Evolutionary conservation across 345 rosid genomes (phyloP).

Genomic region (Corchorus olitorius): DNA sequence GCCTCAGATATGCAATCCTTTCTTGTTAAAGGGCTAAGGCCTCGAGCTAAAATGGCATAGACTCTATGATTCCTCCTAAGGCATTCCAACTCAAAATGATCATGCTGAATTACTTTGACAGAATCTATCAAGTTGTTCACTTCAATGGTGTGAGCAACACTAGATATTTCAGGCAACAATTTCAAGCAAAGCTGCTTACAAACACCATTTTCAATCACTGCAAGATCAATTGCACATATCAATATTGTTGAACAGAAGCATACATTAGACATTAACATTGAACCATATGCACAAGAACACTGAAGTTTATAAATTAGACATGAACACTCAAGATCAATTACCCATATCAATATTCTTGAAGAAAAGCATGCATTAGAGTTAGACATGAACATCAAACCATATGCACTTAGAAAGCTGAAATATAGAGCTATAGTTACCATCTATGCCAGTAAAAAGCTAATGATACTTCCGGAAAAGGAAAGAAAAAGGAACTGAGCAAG

Average conservation of each 20-base stretch:
- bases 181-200: slow-evolving; percentile 41
- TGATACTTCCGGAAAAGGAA: too few relatives aligned
- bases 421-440: neutral
- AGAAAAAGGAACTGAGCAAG: neutral
- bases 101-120: slow-evolving; percentile 7
- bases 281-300: neutral
- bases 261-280: neutral
- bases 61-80: slow-evolving; percentile 33
- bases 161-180: slow-evolving; percentile 28
- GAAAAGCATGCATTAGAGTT: neutral
- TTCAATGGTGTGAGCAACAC: slow-evolving; percentile 24
- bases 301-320: too few relatives aligned
- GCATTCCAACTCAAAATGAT: slow-evolving; percentile 27
- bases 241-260: neutral
- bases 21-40: slow-evolving; percentile 25
- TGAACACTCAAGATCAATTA: too few relatives aligned
- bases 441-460: neutral
- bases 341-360: neutral
- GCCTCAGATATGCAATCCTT: slow-evolving; percentile 37
- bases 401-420: neutral
- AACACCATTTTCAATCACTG: slow-evolving; percentile 37
- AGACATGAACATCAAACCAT: neutral
- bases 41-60: slow-evolving; percentile 42
- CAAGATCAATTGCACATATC: neutral
- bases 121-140: slow-evolving; percentile 29